phyloP scores from a whole-genome alignment of 129 eudicot species.

The Oenanthe sinensis region DNA sequence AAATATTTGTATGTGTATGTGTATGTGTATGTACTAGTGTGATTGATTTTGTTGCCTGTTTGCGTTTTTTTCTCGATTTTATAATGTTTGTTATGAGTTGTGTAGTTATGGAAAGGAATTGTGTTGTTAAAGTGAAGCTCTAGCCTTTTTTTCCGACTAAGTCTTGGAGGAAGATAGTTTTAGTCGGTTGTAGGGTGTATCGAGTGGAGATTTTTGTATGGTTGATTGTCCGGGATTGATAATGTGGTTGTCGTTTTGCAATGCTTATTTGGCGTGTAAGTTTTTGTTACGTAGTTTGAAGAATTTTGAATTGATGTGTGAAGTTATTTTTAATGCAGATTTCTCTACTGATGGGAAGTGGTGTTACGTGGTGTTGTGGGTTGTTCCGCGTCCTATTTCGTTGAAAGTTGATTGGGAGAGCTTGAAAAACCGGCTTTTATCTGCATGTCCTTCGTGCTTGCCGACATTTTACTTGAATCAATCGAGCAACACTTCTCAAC shows the following conservation, averaged over 20 bases:
- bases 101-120: not conserved
- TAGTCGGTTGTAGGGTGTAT: too few relatives aligned
- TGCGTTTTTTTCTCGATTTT: not conserved
- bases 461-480: slow-evolving; percentile 52
- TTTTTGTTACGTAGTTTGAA: not conserved
- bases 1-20: not conserved
- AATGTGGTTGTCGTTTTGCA: not conserved
- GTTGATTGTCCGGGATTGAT: not conserved
- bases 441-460: slow-evolving; percentile 63
- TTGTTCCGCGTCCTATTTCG: slow-evolving; percentile 47
- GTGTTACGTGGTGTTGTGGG: slow-evolving; percentile 81
- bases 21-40: not conserved
- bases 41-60: not conserved
- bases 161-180: not conserved
- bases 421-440: slow-evolving; percentile 55
- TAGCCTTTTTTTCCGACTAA: not conserved
- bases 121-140: not conserved
- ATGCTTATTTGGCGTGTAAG: not conserved
- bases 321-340: slow-evolving; percentile 26
- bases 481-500: slow-evolving; percentile 22
- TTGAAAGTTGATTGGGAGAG: slow-evolving; percentile 52
- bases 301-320: not conserved
- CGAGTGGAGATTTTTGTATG: not conserved
- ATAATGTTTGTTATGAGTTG: not conserved
- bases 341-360: slow-evolving; percentile 79